These are phyloP conservation scores for Claviceps sp. DNA, from an alignment of 2,329 filamentous ascomycete genomes.

Conservation along the genomic window DNA sequence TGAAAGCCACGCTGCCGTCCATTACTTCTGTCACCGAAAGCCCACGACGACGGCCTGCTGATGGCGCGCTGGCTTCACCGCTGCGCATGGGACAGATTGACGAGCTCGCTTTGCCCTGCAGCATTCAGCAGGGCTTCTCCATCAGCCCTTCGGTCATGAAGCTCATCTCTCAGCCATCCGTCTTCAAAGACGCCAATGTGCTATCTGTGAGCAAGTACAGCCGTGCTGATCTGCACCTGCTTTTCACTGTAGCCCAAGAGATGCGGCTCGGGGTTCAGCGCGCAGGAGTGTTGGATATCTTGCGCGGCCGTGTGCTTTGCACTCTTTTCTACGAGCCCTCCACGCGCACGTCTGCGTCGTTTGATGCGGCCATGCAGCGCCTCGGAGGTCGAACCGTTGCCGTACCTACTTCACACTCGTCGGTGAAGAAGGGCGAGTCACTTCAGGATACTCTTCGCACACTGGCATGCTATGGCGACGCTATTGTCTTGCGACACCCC, in stretches of 20 bases:
- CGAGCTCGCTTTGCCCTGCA: slow-evolving; percentile 32
- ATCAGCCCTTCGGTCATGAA: slow-evolving; percentile 52
- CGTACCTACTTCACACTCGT: slow-evolving; percentile 72
- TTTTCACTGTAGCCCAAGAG: slow-evolving; percentile 95
- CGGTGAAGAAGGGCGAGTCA: slow-evolving; percentile 85
- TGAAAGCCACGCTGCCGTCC: slow-evolving; percentile 35
- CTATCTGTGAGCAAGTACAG: slow-evolving; percentile 85
- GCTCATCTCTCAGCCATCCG: slow-evolving; percentile 59
- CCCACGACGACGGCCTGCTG: slow-evolving; percentile 19
- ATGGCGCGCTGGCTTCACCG: slow-evolving; percentile 13
- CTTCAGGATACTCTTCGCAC: slow-evolving; percentile 90
- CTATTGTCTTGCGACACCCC: slow-evolving; percentile 90
- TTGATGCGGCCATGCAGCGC: slow-evolving; percentile 97
- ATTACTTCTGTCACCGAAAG: slow-evolving; percentile 23
- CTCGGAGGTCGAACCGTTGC: slow-evolving; percentile 78
- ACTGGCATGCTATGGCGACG: slow-evolving; percentile 85
- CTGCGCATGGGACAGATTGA: slow-evolving; percentile 20
- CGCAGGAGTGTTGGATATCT: slow-evolving; percentile 74
- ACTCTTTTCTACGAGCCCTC: slow-evolving; percentile 98
- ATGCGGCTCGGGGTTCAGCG: slow-evolving; percentile 93
- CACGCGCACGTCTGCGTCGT: slow-evolving; percentile 87
- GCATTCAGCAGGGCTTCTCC: slow-evolving; percentile 36
- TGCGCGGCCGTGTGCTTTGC: slow-evolving; percentile 75
- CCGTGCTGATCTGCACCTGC: slow-evolving; percentile 73
- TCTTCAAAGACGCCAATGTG: slow-evolving; percentile 82